Evolutionary conservation across 1,284 basidiomycete genomes (phyloP), one percentile per base, ranked within the genome.

Genomic region (Austroboletus novae-zelandiae): DNA sequence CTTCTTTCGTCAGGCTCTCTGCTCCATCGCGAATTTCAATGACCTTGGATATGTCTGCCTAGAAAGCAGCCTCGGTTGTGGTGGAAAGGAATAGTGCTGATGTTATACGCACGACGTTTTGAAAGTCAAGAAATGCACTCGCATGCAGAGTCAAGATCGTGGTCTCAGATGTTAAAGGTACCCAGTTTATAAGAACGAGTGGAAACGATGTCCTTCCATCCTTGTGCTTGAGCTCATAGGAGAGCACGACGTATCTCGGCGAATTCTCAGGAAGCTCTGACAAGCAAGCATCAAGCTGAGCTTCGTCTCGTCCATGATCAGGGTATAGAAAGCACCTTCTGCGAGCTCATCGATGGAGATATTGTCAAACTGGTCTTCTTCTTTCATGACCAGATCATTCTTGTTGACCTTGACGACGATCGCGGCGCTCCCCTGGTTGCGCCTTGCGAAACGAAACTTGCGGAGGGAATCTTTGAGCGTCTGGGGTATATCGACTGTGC

Each of bases 401-500:
- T 91, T 92, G 76, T 93, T 86, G 70, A 94, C 91, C 81, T 92
- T 93, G 66, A 94, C 83, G 55, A 92, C 76, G 56, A 94, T 74
- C 5, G 90, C 92, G 23, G 89, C 85, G 61, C 78, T 86, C 29
- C 84, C 85, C 34, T 76, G 71, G 61, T 75, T 83, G 37, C 83
- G 75, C 43, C 84, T 82, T 3, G 81, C 78, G 64, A 94, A 93
- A 39, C 92, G 78, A 72, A 95, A 94, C 66, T 92, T 91, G 62
- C 84, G 80, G 40, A 94, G 80, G 18, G 82, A 74, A 53, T 86
- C 80, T 68, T 88, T 89, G 66, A 94, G 79, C 42, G 76, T 73
- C 57, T 83, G 76, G 1, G 90, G 89, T 60, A 94, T 92, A 63
- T 93, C 91, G 56, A 94, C 90, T 32, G 85, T 25, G 25, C 25